Base-by-base conservation (phyloP, 805 yeast species). In the Pichia californica region DNA sequence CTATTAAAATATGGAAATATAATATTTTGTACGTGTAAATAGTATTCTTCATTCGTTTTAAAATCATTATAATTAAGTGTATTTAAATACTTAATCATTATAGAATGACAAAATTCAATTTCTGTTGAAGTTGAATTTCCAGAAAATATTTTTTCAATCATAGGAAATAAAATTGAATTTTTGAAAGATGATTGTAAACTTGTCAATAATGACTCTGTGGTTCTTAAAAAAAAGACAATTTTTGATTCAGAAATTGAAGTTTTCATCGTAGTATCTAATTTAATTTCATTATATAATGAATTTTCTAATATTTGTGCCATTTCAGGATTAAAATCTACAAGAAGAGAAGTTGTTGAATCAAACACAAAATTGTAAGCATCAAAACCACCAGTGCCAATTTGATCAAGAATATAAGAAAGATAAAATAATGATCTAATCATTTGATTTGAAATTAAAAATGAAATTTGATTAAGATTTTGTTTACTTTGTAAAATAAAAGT, bases 61-160 rank as follows among this genome's bases (percentile, higher is more conserved):
- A 15, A 14, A 3, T 16, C 14, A 2, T n/a, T 3, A 6, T 30
- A 15, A 3, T 54, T 44, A 10, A 56, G 31, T 13, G 49, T 44
- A 14, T 56, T 52, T 31, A 62, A 51, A 41, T 51, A 57, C 35
- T 56, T 56, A 31, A 77, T 54, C 55, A 71, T 62, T 1, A 81
- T 82, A 0, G 88, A 78, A 56, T 83, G 91, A 1, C 79, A 68
- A 0, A 81, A 75, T 54, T 83, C 91, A 10, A 79, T 59, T 5
- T 77, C 51, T 2, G 40, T 2, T 23, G 56, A 58, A 28, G 47
- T 48, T 2, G 31, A 27, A 2, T 52, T 29, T 3, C 36, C 43
- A 21, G 57, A 56, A 3, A 63, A 52, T 10, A 60, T 45, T 10
- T 40, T 43, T 16, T 55, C 52, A 5, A 58, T 49, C 7, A 57